These are phyloP conservation scores for Malassezia arunalokei DNA, from an alignment of 1,284 basidiomycete species.

Conservation along the genomic window DNA sequence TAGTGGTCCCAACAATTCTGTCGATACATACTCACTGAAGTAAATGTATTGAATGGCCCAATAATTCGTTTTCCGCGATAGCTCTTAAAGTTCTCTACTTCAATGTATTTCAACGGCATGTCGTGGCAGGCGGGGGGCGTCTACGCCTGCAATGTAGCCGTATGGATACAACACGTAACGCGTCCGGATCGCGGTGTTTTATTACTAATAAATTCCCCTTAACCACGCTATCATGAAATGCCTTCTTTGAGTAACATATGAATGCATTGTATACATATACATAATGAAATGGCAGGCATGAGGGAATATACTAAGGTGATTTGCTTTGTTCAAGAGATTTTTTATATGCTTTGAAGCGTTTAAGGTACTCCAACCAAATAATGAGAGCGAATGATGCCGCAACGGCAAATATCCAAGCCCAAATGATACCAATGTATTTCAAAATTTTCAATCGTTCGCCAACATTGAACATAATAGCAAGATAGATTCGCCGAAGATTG, in stretches of 20 bases:
- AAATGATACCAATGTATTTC: slow-evolving; percentile 37
- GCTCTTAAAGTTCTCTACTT: slow-evolving; percentile 45
- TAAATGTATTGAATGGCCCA: slow-evolving; percentile 83
- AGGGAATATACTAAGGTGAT: neutral
- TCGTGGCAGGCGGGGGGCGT: no score
- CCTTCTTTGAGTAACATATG: no score
- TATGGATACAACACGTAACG: no score
- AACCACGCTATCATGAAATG: no score
- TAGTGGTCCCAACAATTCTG: neutral
- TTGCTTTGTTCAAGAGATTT: neutral
- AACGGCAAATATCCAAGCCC: slow-evolving; percentile 32
- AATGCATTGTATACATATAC: no score
- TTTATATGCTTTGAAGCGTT: neutral
- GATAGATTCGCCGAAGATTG: slow-evolving; percentile 30
- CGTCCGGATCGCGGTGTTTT: no score
- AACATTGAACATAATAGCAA: slow-evolving; percentile 32
- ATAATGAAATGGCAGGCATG: no score
- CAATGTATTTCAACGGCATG: slow-evolving; percentile 42
- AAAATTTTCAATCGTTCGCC: slow-evolving; percentile 26
- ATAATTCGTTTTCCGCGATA: slow-evolving; percentile 77
- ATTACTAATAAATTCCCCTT: no score
- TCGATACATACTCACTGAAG: slow-evolving; percentile 61
- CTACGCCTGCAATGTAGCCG: no score
- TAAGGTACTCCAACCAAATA: slow-evolving; percentile 22
- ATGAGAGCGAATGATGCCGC: slow-evolving; percentile 33